Evolutionary conservation across 2,329 filamentous ascomycete genomes (phyloP).

Genomic region (Colletotrichum sp.): DNA sequence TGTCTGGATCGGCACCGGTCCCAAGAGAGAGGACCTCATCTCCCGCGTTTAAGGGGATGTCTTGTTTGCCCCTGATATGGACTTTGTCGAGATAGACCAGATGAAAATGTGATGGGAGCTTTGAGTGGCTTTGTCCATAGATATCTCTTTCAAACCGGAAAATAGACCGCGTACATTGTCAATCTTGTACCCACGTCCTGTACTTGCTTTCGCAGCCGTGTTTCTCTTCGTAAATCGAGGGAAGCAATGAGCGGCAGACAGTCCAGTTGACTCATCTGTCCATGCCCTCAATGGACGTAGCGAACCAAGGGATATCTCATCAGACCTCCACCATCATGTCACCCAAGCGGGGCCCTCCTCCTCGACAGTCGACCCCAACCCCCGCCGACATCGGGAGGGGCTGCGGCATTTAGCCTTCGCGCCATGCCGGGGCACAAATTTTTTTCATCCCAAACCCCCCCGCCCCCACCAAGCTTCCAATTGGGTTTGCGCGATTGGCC

Average conservation of each 20-base stretch:
- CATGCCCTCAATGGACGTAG: accelerated
- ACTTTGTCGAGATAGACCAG: neutral
- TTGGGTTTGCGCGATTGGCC: neutral
- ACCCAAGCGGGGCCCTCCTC: neutral
- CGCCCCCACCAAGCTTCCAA: neutral
- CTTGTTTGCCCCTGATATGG: neutral
- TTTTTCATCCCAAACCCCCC: neutral
- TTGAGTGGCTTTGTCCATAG: neutral
- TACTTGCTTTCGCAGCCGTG: neutral
- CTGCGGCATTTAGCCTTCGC: neutral
- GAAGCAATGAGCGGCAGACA: neutral
- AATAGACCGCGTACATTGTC: neutral
- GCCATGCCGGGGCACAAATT: neutral
- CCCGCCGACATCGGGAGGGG: neutral
- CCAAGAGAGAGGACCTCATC: constrained; percentile 69
- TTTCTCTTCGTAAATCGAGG: accelerated
- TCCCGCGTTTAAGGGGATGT: constrained; percentile 24
- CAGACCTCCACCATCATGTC: neutral
- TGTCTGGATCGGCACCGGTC: constrained; percentile 65
- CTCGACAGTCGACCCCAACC: neutral
- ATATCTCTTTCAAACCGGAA: neutral
- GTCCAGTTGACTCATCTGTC: neutral
- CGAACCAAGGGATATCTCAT: accelerated
- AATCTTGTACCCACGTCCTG: accelerated
- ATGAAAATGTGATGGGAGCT: neutral